Percentiles rank a stretch among this genome's conserved stretches.
Evolutionary conservation across 139 green algal genomes (phyloP).

Genomic region (Chlorella sp.): DNA sequence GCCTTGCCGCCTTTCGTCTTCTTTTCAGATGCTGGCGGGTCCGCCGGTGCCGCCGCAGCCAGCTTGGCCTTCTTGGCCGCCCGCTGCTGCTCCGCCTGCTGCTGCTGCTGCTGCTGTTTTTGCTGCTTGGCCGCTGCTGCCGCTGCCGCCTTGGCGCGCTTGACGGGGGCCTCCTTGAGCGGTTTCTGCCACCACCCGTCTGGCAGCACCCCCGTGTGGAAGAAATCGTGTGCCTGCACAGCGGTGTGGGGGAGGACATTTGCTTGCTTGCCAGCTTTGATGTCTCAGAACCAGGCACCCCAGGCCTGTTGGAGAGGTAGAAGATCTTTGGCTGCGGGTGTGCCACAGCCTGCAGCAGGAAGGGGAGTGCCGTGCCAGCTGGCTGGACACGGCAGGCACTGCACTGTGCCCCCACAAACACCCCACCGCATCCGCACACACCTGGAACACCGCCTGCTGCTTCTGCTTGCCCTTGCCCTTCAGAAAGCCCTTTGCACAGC

Average conservation of each 20-base stretch:
- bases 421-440: not conserved
- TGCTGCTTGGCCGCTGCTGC: not conserved
- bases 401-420: no score
- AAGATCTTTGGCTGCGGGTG: not conserved
- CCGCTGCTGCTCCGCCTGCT: not conserved
- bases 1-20: not conserved
- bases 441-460: not conserved
- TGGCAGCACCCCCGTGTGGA: slow-evolving; percentile 20
- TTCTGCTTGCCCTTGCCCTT: slow-evolving; percentile 49
- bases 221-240: not conserved
- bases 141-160: not conserved
- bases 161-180: slow-evolving; percentile 3
- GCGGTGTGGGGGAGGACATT: not conserved
- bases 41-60: not conserved
- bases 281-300: not conserved
- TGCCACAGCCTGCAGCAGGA: not conserved
- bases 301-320: not conserved
- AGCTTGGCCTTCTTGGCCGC: not conserved
- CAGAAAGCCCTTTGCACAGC: slow-evolving; percentile 55
- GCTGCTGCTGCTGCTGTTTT: not conserved
- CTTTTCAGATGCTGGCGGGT: not conserved
- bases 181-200: slow-evolving; percentile 23
- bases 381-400: no score
- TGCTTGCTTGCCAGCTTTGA: not conserved
- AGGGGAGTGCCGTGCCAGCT: no score